Percentiles rank a stretch among this genome's conserved stretches.
Evolutionary conservation across 805 yeast genomes (phyloP).

Genomic region (Isabelozyma gotoi): DNA sequence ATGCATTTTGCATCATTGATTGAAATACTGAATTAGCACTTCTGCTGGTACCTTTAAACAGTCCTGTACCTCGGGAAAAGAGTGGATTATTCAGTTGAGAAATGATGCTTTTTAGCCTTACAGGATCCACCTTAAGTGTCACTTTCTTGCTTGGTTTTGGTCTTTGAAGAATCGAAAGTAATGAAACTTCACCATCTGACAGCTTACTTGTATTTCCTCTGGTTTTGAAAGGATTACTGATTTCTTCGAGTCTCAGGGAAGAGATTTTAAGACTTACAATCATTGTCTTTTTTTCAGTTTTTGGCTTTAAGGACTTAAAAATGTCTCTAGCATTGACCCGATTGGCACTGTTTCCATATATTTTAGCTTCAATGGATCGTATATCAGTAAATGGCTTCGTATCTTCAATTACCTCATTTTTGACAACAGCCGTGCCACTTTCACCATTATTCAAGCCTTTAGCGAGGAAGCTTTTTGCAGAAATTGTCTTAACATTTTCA

Average conservation of each 20-base stretch:
- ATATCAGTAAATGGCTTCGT: slow-evolving; percentile 3
- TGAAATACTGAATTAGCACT: slow-evolving; percentile 26
- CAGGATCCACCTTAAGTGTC: slow-evolving; percentile 9
- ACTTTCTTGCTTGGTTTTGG: slow-evolving; percentile 7
- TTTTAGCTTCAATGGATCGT: slow-evolving; percentile 14
- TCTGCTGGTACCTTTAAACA: slow-evolving; percentile 4
- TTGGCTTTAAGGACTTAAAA: slow-evolving; percentile 48
- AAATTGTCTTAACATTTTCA: slow-evolving; percentile 12
- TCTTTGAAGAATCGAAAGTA: slow-evolving; percentile 8
- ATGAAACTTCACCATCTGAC: background rate
- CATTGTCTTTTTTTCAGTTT: slow-evolving; percentile 1
- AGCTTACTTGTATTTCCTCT: slow-evolving; percentile 16
- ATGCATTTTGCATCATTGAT: slow-evolving; percentile 37
- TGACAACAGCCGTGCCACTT: no score
- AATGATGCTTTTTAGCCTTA: slow-evolving; percentile 6
- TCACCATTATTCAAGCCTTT: slow-evolving; percentile 1
- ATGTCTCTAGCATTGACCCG: slow-evolving; percentile 39
- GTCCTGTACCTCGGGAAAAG: slow-evolving; percentile 9
- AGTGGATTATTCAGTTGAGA: slow-evolving; percentile 10
- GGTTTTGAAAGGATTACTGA: slow-evolving; percentile 30
- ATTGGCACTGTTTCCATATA: slow-evolving; percentile 15
- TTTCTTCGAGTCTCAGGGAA: slow-evolving; percentile 21
- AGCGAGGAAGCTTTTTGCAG: slow-evolving; percentile 18
- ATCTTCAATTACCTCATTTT: background rate
- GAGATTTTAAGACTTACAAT: slow-evolving; percentile 23